A percentile compares a stretch with the other conserved stretches of the same genome.
phyloP scores from a whole-genome alignment of 768 basidiomycete genomes.

The Leccinum pellstonianum region DNA sequence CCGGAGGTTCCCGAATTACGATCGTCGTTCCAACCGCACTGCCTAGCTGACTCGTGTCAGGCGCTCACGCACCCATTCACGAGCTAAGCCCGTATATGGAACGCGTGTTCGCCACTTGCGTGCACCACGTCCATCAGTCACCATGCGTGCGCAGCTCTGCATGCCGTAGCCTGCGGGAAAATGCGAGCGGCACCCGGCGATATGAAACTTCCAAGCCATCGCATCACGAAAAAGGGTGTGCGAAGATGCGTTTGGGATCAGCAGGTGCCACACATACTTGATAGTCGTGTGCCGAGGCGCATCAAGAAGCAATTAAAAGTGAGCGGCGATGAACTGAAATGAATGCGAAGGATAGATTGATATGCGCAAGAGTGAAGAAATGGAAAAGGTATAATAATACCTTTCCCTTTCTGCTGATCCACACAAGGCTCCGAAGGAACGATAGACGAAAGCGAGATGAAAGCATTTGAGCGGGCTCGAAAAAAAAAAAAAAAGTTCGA shows the following conservation, averaged over 20 bases:
- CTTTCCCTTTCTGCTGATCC: slow-evolving; percentile 6
- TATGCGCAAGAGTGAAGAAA: slow-evolving; percentile 1
- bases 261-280: slow-evolving; percentile 3
- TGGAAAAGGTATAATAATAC: slow-evolving; percentile 9
- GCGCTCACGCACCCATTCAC: slow-evolving; percentile 16
- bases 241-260: slow-evolving; percentile 6
- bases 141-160: slow-evolving; percentile 23
- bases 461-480: slow-evolving; percentile 3
- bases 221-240: slow-evolving; percentile 14
- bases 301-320: slow-evolving; percentile 14
- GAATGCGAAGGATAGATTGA: slow-evolving; percentile 9
- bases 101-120: slow-evolving; percentile 22
- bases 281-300: slow-evolving; percentile 9
- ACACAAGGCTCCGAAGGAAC: slow-evolving; percentile 13
- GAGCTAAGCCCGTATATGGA: slow-evolving; percentile 17
- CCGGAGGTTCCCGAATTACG: slow-evolving; percentile 23
- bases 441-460: slow-evolving; percentile 11
- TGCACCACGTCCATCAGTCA: slow-evolving; percentile 32
- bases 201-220: slow-evolving; percentile 16
- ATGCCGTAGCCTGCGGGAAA: slow-evolving; percentile 29
- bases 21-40: slow-evolving; percentile 18
- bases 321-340: slow-evolving; percentile 8
- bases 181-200: slow-evolving; percentile 18
- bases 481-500: slow-evolving; percentile 6
- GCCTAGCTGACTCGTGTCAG: slow-evolving; percentile 17